Conservation (phyloP, 768 basidiomycete genomes). For the Suillus brevipes region DNA sequence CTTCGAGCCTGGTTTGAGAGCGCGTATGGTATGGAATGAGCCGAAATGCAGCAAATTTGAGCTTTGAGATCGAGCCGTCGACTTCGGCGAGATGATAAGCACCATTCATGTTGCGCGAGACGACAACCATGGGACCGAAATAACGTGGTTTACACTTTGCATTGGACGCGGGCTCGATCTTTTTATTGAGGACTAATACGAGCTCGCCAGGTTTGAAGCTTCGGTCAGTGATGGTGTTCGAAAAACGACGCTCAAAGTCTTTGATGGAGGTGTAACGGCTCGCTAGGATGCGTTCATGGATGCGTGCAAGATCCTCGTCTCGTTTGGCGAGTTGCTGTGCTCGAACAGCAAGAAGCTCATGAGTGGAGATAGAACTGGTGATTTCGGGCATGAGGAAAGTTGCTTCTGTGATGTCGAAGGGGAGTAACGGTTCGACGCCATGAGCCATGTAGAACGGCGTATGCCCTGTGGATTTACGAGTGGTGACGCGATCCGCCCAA, state of each 20-base stretch:
- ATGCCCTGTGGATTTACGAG: neutral
- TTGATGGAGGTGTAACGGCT: too few species aligned
- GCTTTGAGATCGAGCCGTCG: neutral
- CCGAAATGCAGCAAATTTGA: neutral
- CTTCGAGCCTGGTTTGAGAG: neutral
- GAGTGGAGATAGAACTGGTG: too few species aligned
- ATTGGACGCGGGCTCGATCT: conserved; percentile 13
- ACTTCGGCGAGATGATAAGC: neutral
- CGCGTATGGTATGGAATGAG: neutral
- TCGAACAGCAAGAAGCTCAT: too few species aligned
- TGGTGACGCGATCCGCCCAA: conserved; percentile 34
- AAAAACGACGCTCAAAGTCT: too few species aligned
- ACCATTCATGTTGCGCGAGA: neutral
- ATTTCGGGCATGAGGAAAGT: neutral
- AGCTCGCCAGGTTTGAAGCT: conserved; percentile 28
- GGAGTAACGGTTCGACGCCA: neutral
- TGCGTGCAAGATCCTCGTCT: too few species aligned
- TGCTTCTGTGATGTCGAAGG: neutral
- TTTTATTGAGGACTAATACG: conserved; percentile 1
- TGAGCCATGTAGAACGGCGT: neutral
- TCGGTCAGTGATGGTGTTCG: too few species aligned
- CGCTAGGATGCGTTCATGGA: too few species aligned
- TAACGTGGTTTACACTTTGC: conserved; percentile 2
- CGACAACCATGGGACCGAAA: neutral
- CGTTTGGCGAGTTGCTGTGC: too few species aligned